These are phyloP conservation scores for Trifolium pratense DNA, from an alignment of 306 rosid genomes.

Conservation along the genomic window DNA sequence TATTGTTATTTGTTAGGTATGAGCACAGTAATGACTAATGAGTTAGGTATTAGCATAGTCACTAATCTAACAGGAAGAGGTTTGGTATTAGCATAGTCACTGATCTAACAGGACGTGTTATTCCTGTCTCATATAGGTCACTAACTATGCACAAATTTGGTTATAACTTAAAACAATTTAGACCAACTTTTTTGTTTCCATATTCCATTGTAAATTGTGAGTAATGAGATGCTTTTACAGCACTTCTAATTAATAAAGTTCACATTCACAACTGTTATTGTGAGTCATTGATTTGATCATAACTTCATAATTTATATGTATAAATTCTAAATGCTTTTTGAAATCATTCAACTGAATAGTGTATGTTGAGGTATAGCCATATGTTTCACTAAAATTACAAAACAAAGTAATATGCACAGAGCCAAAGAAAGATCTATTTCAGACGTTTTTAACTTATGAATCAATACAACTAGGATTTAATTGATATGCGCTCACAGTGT, in stretches of 20 bases:
- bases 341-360: neutral
- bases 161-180: neutral
- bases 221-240: neutral
- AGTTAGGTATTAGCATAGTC: too few relatives aligned
- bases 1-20: too few relatives aligned
- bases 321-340: neutral
- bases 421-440: neutral
- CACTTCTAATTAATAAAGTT: constrained; percentile 1
- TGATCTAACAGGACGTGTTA: neutral
- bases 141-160: neutral
- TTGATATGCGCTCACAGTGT: neutral
- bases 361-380: neutral
- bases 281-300: constrained; percentile 19
- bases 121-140: neutral
- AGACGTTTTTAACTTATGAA: neutral
- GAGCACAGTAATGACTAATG: too few relatives aligned
- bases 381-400: neutral
- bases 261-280: neutral
- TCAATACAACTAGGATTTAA: neutral
- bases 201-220: neutral
- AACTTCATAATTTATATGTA: neutral
- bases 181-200: constrained; percentile 16
- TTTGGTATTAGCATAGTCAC: too few relatives aligned
- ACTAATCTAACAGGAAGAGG: too few relatives aligned
- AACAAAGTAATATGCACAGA: neutral